Conservation (phyloP, 495 filamentous ascomycete genomes). For the Xanthoparmelia taractica region DNA sequence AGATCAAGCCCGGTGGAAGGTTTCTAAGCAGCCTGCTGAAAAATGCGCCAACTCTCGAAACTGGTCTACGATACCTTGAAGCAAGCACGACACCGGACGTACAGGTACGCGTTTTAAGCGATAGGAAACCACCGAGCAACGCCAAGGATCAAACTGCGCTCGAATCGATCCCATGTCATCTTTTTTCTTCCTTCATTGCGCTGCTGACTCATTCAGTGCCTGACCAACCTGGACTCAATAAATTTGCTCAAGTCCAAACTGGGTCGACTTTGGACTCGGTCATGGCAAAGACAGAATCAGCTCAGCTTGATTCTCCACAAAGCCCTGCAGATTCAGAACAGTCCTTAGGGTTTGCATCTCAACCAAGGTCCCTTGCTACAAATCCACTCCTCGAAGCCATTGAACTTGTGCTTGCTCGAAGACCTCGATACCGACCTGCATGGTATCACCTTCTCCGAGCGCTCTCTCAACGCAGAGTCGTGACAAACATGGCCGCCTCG, state of each 20-base stretch:
- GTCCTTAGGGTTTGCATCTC: neutral
- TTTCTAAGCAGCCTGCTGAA: constrained; percentile 45
- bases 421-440: constrained; percentile 30
- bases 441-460: constrained; percentile 32
- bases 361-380: constrained; percentile 17
- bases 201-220: constrained; percentile 38
- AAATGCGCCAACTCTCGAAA: constrained; percentile 33
- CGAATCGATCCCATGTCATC: constrained; percentile 30
- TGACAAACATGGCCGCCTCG: neutral
- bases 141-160: constrained; percentile 20
- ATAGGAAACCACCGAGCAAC: constrained; percentile 24
- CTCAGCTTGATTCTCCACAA: neutral
- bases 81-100: constrained; percentile 31
- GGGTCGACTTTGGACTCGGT: neutral
- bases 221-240: constrained; percentile 20
- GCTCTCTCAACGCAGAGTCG: neutral
- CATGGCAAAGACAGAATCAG: neutral
- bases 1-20: constrained; percentile 36
- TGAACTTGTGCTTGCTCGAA: constrained; percentile 33
- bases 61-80: constrained; percentile 39
- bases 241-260: neutral
- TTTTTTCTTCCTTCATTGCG: constrained; percentile 44
- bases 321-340: neutral
- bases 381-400: constrained; percentile 39
- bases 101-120: constrained; percentile 33